Conservation (phyloP, 179 eudicot genomes). For the Silene coronaria region DNA sequence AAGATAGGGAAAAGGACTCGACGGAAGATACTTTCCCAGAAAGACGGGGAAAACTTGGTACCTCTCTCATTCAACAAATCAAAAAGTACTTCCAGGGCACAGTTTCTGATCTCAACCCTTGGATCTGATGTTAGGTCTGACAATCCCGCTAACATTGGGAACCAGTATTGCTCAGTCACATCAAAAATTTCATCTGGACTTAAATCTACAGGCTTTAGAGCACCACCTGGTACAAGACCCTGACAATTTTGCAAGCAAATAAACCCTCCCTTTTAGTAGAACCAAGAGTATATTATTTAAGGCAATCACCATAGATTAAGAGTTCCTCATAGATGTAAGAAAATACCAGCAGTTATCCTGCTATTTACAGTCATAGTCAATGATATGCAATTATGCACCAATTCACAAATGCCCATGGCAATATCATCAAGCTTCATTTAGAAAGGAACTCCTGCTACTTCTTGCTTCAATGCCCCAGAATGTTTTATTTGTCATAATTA, state of each 20-base stretch:
- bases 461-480: neutral
- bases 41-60: constrained; percentile 78
- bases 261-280: constrained; percentile 17
- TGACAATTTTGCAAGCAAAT: constrained; percentile 32
- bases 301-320: neutral
- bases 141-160: constrained; percentile 97
- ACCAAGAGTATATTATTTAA: neutral
- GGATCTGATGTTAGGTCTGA: constrained; percentile 93
- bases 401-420: neutral
- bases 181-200: constrained; percentile 55
- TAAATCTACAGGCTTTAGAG: constrained; percentile 68
- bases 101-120: constrained; percentile 84
- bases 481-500: neutral
- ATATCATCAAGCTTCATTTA: constrained; percentile 1
- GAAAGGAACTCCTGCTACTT: neutral
- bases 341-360: too few species aligned
- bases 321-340: too few species aligned
- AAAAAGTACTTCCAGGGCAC: constrained; percentile 96
- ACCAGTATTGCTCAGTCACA: constrained; percentile 98
- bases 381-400: too few species aligned
- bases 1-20: constrained; percentile 91
- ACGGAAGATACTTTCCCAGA: constrained; percentile 91
- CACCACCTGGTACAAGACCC: constrained; percentile 98
- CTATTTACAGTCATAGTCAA: neutral
- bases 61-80: constrained; percentile 97